phyloP scores from a whole-genome alignment of 2,329 filamentous ascomycete genomes.

The Pseudomassariella vexata region DNA sequence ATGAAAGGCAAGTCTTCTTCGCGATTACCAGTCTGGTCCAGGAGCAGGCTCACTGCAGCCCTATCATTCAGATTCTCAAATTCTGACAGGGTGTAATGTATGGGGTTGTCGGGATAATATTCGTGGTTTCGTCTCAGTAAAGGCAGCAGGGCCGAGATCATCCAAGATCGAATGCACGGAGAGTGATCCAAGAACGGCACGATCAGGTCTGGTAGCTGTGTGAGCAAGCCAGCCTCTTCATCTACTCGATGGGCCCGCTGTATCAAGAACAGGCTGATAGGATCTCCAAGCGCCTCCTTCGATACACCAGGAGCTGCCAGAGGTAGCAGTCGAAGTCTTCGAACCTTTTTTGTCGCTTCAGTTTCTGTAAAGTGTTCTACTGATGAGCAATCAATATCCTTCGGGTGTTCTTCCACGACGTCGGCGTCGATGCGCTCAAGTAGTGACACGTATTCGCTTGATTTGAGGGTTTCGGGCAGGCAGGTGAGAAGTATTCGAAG shows the following conservation, averaged over 20 bases:
- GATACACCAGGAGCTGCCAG: conserved; percentile 45
- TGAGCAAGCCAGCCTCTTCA: conserved; percentile 63
- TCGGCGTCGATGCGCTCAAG: conserved; percentile 50
- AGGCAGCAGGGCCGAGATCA: conserved; percentile 63
- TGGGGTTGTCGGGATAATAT: conserved; percentile 53
- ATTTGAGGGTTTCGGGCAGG: conserved; percentile 65
- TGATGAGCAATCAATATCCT: conserved; percentile 46
- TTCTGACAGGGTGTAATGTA: conserved; percentile 49
- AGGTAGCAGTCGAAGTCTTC: conserved; percentile 58
- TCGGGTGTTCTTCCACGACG: conserved; percentile 32
- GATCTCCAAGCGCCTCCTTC: conserved; percentile 43
- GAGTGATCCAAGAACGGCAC: conserved; percentile 61
- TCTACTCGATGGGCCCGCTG: conserved; percentile 65
- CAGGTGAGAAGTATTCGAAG: conserved; percentile 72
- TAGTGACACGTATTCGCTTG: conserved; percentile 57
- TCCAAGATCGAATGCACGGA: conserved; percentile 59
- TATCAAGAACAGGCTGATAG: conserved; percentile 59
- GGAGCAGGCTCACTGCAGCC: conserved; percentile 53
- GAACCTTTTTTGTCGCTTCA: conserved; percentile 57
- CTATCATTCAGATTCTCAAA: conserved; percentile 58
- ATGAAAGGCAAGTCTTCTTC: conserved; percentile 35
- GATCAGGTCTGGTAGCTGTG: conserved; percentile 61
- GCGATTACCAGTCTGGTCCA: conserved; percentile 47
- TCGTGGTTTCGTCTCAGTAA: conserved; percentile 63
- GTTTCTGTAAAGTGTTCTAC: conserved; percentile 56